Conservation (phyloP, 805 yeast species). For the Ogataea methanolica region DNA sequence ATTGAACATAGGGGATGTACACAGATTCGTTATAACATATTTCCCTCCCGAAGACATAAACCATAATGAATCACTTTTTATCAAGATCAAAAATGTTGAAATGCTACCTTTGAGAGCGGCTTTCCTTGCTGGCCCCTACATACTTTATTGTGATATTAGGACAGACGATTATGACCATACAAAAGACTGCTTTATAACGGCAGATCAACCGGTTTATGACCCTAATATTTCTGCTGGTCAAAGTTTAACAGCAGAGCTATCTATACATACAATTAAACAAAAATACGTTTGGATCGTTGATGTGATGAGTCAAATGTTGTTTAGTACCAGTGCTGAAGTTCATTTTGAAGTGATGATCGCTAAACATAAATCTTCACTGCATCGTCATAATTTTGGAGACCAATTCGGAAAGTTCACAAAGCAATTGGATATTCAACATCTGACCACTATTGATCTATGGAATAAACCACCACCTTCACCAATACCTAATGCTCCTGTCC, state of each 20-base stretch:
- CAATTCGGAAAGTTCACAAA: slow-evolving; percentile 24
- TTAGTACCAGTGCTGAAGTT: slow-evolving; percentile 64
- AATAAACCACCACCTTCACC: slow-evolving; percentile 47
- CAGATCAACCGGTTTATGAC: slow-evolving; percentile 73
- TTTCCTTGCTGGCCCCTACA: slow-evolving; percentile 83
- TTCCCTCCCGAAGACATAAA: slow-evolving; percentile 31
- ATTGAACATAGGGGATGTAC: slow-evolving; percentile 56
- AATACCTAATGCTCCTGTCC: slow-evolving; percentile 51
- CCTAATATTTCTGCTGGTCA: slow-evolving; percentile 71
- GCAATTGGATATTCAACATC: slow-evolving; percentile 43
- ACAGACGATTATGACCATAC: slow-evolving; percentile 59
- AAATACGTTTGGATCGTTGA: slow-evolving; percentile 75
- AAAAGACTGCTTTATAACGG: slow-evolving; percentile 54
- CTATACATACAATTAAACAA: slow-evolving; percentile 57
- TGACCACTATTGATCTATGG: slow-evolving; percentile 74
- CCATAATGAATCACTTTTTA: slow-evolving; percentile 33
- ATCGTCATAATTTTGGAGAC: slow-evolving; percentile 15
- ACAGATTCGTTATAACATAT: slow-evolving; percentile 50
- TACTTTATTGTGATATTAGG: slow-evolving; percentile 77
- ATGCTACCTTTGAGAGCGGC: slow-evolving; percentile 74
- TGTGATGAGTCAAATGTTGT: slow-evolving; percentile 73
- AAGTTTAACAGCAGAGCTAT: slow-evolving; percentile 51
- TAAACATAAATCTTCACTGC: slow-evolving; percentile 35
- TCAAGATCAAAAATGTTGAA: slow-evolving; percentile 68
- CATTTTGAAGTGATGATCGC: slow-evolving; percentile 60